Conservation (phyloP, 2,329 filamentous ascomycete genomes). For the Stachybotrys echinatus region DNA sequence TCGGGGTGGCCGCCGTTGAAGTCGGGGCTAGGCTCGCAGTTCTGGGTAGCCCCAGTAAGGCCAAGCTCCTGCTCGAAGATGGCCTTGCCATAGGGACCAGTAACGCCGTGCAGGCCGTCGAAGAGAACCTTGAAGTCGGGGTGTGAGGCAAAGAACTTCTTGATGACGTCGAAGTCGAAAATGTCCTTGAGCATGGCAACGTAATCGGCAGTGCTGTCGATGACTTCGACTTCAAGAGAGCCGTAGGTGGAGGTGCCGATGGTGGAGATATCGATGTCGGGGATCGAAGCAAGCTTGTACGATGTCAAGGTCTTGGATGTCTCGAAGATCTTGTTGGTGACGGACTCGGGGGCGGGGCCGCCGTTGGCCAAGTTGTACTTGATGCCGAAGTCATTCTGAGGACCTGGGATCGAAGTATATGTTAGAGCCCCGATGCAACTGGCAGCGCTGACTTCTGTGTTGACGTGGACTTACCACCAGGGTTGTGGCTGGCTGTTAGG, state of each 20-base stretch:
- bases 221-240: conserved; percentile 84
- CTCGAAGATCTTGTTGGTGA: conserved; percentile 97
- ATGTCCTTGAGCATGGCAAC: conserved; percentile 95
- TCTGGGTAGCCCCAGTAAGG: conserved; percentile 72
- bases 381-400: conserved; percentile 95
- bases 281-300: conserved; percentile 88
- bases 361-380: conserved; percentile 99
- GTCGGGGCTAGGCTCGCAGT: conserved; percentile 87
- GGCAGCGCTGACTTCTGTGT: neutral
- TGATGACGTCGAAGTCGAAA: conserved; percentile 96
- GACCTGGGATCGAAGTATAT: conserved; percentile 49
- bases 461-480: conserved; percentile 62
- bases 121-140: conserved; percentile 96
- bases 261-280: conserved; percentile 76
- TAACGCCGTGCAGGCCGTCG: conserved; percentile 90
- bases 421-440: neutral
- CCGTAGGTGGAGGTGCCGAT: conserved; percentile 84
- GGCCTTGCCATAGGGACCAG: conserved; percentile 87
- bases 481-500: conserved; percentile 96
- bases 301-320: conserved; percentile 82
- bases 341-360: conserved; percentile 88
- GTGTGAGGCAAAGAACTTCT: conserved; percentile 82
- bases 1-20: conserved; percentile 97
- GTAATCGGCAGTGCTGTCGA: conserved; percentile 91
- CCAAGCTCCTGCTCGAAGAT: conserved; percentile 95